Base-by-base conservation (phyloP, 768 basidiomycete species). In the Agrocybe chaxingu region DNA sequence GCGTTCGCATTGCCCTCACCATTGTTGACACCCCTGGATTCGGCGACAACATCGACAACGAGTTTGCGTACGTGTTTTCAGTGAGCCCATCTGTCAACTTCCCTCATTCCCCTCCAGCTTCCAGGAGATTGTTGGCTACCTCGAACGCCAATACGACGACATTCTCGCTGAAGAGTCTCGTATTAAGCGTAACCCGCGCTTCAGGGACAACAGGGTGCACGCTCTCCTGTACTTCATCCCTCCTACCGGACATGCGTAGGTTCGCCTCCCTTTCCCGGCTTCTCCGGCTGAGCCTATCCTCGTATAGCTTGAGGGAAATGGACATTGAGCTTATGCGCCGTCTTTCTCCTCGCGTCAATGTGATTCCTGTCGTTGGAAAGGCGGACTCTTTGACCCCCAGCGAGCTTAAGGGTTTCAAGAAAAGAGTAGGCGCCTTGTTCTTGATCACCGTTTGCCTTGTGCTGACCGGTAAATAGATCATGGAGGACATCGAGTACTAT, bases 401-500 rank as follows among this genome's bases (percentile, higher is more conserved):
- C 54, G 97, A 98, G 66, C 83, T 98, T 47, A 82, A 82, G 48
- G 93, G 87, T 8, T 99, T 99, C 84, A 99, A 96, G 79, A 94
- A 94, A 71, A 78, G 97, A 68, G 87, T 87, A 48, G 50, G 80
- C 48, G 33, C 13, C 11, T 39, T 24, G 12, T 33, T 45, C 24
- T 11, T 16, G 8, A 39, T 46, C 13, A 9, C 43, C 38, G 8
- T 12, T 38, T 24, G 32, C 39, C 36, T 30, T 41, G 37, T 4
- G 51, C 56, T n/a, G 47, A 34, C n/a, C 50, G 16, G 7, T 41
- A 2, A 33, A 1, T 57, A 97, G 94, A 85, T 99, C 62, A 99
- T 98, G 96, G 96, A 99, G 70, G 97, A 99, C 66, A 99, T 99
- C 59, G 96, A 98, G 62, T 82, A 98, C 75, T 98, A 98, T 63